phyloP scores from a whole-genome alignment of 2,329 filamentous ascomycete species.

The Ophiobolus disseminans region DNA sequence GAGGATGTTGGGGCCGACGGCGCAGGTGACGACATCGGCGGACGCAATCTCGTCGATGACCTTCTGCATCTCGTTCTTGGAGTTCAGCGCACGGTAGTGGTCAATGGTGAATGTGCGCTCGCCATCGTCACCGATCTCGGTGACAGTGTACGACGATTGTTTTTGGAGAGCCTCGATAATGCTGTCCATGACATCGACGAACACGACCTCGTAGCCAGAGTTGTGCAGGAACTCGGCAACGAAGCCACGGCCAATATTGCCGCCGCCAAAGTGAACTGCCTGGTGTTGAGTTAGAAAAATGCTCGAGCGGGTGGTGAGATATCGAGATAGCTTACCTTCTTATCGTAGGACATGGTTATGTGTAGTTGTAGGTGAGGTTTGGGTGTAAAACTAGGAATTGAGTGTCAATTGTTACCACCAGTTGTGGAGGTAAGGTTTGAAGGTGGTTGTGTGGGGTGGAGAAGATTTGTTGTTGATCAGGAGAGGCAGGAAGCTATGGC shows the following conservation, averaged over 20 bases:
- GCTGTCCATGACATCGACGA: conserved; percentile 88
- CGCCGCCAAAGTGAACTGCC: conserved; percentile 61
- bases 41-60: conserved; percentile 84
- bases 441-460: conserved; percentile 1
- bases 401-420: conserved; percentile 24
- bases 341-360: conserved; percentile 47
- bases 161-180: conserved; percentile 82
- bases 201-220: conserved; percentile 94
- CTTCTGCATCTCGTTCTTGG: conserved; percentile 80
- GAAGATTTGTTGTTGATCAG: not conserved
- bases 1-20: conserved; percentile 93
- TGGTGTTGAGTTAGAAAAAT: not conserved
- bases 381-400: conserved; percentile 8
- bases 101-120: conserved; percentile 83
- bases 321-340: conserved; percentile 44
- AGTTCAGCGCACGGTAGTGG: conserved; percentile 98
- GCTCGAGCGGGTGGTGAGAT: too few species aligned
- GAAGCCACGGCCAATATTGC: conserved; percentile 61
- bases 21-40: conserved; percentile 93
- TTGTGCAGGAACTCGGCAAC: conserved; percentile 78
- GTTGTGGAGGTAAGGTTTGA: conserved; percentile 3
- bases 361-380: conserved; percentile 12
- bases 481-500: conserved; percentile 14
- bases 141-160: conserved; percentile 82
- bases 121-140: conserved; percentile 86